Base-by-base conservation (phyloP, 768 basidiomycete species). In the Strobilomyces echinocephalus region DNA sequence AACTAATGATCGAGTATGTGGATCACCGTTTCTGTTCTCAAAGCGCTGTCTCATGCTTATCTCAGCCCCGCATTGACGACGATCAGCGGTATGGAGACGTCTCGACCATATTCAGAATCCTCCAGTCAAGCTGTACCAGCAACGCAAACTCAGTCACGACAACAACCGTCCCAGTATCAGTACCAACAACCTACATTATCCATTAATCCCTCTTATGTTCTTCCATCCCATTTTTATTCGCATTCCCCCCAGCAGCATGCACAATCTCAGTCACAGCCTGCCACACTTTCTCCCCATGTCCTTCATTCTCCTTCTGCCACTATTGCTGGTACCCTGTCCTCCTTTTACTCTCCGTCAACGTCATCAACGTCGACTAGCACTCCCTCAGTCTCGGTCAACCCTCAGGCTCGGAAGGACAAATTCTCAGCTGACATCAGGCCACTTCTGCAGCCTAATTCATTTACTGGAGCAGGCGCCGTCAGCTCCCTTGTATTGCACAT, bases 391-490 rank as follows among this genome's bases (percentile, higher is more conserved):
- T 65, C 70, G 7, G 67, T 70, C 34, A 73, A 77, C 15, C 74
- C 75, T 5, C 79, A 83, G 55, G 81, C 80, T 46, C 79, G 76
- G 42, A 83, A 77, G 62, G 77, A 79, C 49, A 74, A 73, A 28
- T 81, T 91, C 56, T 70, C 77, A 16, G 64, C 68, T 4, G 72
- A 73, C 20, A 69, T 90, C 53, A 77, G 75, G 52, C 80, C 85
- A 0, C 68, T 84, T 16, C 73, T 92, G 7, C 77, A 77, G 52
- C 68, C 83, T 1, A 72, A 75, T 40, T 73, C 79, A 1, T 88
- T 90, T 68, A 79, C 81, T 33, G 85, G 87, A 24, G 87, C 85
- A 24, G 78, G 79, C 39, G 83, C 87, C 2, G 88, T 91, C 15
- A 71, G 70, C 41, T 72, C 76, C n/a, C 74, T 92, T 36, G 81